Conservation (phyloP, 345 rosid genomes). For the Lumnitzera racemosa region DNA sequence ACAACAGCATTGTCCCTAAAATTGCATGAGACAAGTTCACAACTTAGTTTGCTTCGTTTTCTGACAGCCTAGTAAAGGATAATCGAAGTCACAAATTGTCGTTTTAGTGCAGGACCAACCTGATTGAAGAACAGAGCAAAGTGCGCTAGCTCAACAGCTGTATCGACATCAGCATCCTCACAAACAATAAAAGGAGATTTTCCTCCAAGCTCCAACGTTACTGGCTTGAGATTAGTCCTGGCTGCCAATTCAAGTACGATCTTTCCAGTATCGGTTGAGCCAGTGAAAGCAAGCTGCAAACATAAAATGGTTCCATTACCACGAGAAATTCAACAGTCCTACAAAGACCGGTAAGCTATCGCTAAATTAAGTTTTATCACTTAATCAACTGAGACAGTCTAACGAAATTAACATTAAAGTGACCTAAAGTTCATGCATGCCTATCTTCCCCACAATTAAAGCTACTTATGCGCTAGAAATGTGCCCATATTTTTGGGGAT, state of each 20-base stretch:
- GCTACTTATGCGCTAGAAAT: no score
- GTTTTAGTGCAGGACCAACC: constrained; percentile 26
- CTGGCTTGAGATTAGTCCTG: constrained; percentile 83
- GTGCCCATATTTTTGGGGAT: no score
- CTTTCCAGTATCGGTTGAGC: constrained; percentile 78
- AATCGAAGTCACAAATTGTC: no score
- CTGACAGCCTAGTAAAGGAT: no score
- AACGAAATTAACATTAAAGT: no score
- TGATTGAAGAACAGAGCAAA: constrained; percentile 87
- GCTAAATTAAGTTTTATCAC: no score
- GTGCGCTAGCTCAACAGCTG: constrained; percentile 84
- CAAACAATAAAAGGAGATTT: constrained; percentile 95
- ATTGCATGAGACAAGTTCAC: constrained; percentile 1
- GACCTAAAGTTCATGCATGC: no score
- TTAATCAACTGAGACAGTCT: no score
- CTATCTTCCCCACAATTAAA: no score
- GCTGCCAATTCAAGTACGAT: constrained; percentile 60
- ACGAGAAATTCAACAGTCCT: background rate
- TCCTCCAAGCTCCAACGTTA: constrained; percentile 95
- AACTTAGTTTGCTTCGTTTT: background rate
- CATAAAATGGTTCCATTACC: background rate
- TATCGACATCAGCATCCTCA: constrained; percentile 86
- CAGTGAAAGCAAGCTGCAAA: constrained; percentile 87
- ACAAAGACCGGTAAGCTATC: background rate
- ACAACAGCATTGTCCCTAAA: constrained; percentile 91